A percentile compares a stretch with the other conserved stretches of the same genome.
These are phyloP conservation scores for Daldinia loculata DNA, from an alignment of 495 filamentous ascomycete genomes.

Conservation along the genomic window DNA sequence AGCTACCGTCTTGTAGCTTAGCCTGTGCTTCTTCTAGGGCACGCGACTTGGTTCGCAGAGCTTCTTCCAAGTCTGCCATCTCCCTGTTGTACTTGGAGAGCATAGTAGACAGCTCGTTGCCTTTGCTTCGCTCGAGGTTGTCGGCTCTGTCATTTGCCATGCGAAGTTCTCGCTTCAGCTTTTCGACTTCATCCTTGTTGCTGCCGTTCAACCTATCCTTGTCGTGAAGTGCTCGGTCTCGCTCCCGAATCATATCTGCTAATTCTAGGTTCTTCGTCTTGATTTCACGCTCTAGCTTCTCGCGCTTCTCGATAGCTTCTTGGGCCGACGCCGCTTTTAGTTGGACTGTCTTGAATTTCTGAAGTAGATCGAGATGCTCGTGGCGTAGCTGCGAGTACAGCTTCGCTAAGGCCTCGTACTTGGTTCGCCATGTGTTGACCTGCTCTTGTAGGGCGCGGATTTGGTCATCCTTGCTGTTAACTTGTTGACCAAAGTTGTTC, in stretches of 20 bases:
- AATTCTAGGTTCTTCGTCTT: conserved; percentile 99
- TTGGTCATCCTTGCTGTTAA: conserved; percentile 89
- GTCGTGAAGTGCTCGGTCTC: conserved; percentile 94
- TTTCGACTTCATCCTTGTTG: conserved; percentile 93
- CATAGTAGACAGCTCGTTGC: conserved; percentile 91
- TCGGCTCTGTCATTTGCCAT: conserved; percentile 93
- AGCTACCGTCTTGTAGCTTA: conserved; percentile 79
- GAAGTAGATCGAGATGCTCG: conserved; percentile 92
- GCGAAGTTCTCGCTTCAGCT: conserved; percentile 93
- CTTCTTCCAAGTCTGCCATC: conserved; percentile 94
- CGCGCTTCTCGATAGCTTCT: conserved; percentile 92
- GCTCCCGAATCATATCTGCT: conserved; percentile 97
- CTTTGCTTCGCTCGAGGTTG: conserved; percentile 90
- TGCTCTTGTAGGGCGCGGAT: conserved; percentile 92
- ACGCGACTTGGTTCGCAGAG: conserved; percentile 86
- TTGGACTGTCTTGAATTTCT: conserved; percentile 95
- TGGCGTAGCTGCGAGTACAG: conserved; percentile 94
- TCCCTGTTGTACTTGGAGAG: conserved; percentile 95
- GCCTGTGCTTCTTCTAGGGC: conserved; percentile 83
- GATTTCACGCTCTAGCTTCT: conserved; percentile 94
- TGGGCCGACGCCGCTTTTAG: conserved; percentile 96
- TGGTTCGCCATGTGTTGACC: conserved; percentile 94
- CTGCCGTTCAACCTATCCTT: conserved; percentile 83
- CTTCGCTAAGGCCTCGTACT: conserved; percentile 96
- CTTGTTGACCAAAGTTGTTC: conserved; percentile 83